Evolutionary conservation across 2,329 filamentous ascomycete genomes (phyloP), one percentile per base, ranked within the genome.

Genomic region (Exophiala calicioides): DNA sequence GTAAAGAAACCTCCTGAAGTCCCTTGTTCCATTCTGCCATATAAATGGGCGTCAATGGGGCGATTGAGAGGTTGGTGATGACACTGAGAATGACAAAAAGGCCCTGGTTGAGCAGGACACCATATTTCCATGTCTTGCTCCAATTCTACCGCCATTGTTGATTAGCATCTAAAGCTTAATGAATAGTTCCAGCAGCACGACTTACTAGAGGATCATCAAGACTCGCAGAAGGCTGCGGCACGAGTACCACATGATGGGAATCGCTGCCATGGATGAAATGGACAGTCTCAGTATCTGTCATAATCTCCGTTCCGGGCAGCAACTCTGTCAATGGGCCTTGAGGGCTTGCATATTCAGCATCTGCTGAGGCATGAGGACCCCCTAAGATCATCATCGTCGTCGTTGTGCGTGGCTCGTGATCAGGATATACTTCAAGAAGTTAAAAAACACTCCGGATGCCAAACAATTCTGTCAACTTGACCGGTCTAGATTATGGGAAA

Each of bases 271-370:
- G 83, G 58, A 84, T 78, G 56, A 84, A 84, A 61, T 82, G 80
- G 63, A 82, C 78, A 1, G 68, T 68, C 20, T 77, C 80, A 26
- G 83, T 73, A 68, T 85, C 77, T 6, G 71, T 64, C 77, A 80
- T 80, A 58, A 80, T 70, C 62, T 80, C 77, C 3, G 78, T 81
- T 13, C 77, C 77, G 3, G 77, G 77, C 24, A 79, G 62, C 40
- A 81, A 74, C 50, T 77, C 73, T n/a, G n/a, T n/a, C n/a, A n/a
- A n/a, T n/a, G n/a, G n/a, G n/a, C n/a, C n/a, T n/a, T n/a, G n/a
- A n/a, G n/a, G n/a, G n/a, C n/a, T n/a, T n/a, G n/a, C n/a, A n/a
- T n/a, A n/a, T n/a, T n/a, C n/a, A n/a, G n/a, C n/a, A n/a, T n/a
- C n/a, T n/a, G n/a, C n/a, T n/a, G n/a, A n/a, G n/a, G n/a, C n/a